Evolutionary conservation across 1,139 yeast genomes (phyloP).

Genomic region (Hansenula anomala): DNA sequence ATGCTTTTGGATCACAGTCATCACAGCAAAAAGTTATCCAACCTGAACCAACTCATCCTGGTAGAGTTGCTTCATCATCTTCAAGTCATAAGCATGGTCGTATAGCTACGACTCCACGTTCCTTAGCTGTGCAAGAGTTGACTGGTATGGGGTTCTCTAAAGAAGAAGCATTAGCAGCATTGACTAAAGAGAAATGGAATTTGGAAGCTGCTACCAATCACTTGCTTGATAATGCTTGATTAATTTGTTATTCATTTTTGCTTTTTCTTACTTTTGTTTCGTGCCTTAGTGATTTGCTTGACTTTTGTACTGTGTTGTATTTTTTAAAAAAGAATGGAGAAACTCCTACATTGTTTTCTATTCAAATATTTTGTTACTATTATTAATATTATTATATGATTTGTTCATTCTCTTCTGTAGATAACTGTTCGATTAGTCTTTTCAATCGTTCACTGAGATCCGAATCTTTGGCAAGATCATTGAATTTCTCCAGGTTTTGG

Average conservation of each 20-base stretch:
- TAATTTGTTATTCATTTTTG: not conserved
- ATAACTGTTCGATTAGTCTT: constrained; percentile 10
- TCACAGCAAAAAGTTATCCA: constrained; percentile 9
- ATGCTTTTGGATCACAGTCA: constrained; percentile 3
- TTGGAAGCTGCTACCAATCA: constrained; percentile 82
- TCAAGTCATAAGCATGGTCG: constrained; percentile 20
- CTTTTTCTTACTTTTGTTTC: not conserved
- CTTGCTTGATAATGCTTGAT: constrained; percentile 59
- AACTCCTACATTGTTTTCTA: too few relatives aligned
- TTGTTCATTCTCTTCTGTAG: constrained; percentile 4
- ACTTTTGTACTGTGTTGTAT: too few relatives aligned
- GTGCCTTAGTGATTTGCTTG: not conserved
- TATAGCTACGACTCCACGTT: constrained; percentile 35
- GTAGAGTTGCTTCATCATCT: constrained; percentile 9
- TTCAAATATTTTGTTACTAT: too few relatives aligned
- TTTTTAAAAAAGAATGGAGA: too few relatives aligned
- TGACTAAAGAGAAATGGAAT: constrained; percentile 66
- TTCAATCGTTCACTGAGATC: constrained; percentile 22
- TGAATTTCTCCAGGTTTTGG: constrained; percentile 20
- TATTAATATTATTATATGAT: not conserved
- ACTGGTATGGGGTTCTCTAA: constrained; percentile 86
- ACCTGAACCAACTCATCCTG: constrained; percentile 7
- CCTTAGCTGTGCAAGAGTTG: constrained; percentile 63
- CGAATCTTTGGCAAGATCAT: constrained; percentile 17
- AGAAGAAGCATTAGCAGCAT: constrained; percentile 60